phyloP scores from a whole-genome alignment of 192 early-diverging fungal species.

The Diversispora eburnea region DNA sequence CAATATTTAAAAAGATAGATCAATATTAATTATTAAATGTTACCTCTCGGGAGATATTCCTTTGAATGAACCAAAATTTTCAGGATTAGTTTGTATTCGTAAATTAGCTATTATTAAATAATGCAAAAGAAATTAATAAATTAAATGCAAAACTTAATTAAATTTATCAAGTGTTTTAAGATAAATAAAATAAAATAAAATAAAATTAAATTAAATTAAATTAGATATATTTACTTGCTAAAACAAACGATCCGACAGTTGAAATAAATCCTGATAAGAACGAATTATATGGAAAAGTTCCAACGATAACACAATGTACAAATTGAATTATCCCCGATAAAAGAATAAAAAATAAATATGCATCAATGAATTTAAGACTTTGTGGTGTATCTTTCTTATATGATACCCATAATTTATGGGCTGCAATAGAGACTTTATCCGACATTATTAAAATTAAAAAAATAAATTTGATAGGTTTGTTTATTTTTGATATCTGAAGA shows the following conservation, averaged over 20 bases:
- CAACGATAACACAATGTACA: slow-evolving; percentile 76
- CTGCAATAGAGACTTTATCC: not conserved
- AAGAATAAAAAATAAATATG: slow-evolving; percentile 88
- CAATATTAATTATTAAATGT: not conserved
- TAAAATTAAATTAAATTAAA: slow-evolving; percentile 2
- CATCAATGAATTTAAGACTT: slow-evolving; percentile 86
- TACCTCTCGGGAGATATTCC: slow-evolving; percentile 79
- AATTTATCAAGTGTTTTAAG: not conserved
- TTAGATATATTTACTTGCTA: slow-evolving; percentile 59
- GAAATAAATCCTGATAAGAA: slow-evolving; percentile 94
- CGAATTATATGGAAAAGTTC: slow-evolving; percentile 97
- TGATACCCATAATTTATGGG: slow-evolving; percentile 12
- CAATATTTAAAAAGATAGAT: not conserved
- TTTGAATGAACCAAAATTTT: slow-evolving; percentile 67
- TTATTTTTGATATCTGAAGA: no score
- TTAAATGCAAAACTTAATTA: not conserved
- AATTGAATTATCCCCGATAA: slow-evolving; percentile 91
- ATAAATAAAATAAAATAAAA: not conserved
- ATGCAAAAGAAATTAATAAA: not conserved
- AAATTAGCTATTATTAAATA: slow-evolving; percentile 65
- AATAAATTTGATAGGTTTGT: no score
- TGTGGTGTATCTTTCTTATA: slow-evolving; percentile 61
- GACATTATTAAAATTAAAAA: not conserved
- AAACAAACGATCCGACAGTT: slow-evolving; percentile 87
- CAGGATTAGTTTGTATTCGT: slow-evolving; percentile 87